Evolutionary conservation across 306 rosid species (phyloP), one percentile per base, ranked within the genome.

Genomic region (Styphnolobium japonicum): DNA sequence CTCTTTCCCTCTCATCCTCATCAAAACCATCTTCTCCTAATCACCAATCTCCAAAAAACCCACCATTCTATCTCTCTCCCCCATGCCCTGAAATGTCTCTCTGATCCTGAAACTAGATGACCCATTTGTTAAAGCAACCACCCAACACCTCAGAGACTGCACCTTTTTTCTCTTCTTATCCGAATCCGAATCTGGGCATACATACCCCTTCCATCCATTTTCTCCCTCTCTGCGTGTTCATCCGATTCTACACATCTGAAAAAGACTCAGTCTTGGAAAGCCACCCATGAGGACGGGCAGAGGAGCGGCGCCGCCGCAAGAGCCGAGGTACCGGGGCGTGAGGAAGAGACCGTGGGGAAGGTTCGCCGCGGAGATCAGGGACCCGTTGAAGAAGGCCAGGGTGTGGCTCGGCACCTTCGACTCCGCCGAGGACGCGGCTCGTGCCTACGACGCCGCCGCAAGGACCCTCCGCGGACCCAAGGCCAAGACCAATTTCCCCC

Each of bases 331-430:
- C 66, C 73, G 98, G 45, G 98, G 98, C 12, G 97, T 94, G 2
- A 81, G 98, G 29, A 91, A 86, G 56, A 79, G 97, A 51, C 98
- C 97, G n/a, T 94, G 98, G 98, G 98, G 98, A 0, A 82, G 97
- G 71, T 94, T 90, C 84, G 97, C 98, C 15, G 98, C 98, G 25
- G 98, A 94, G 92, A 94, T 94, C 93, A 89, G 98, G 80, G 98
- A 94, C 85, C 97, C 97, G 2, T 65, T 90, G 91, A 92, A 92
- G 85, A 94, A 94, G 66, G 86, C 92, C 6, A 81, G 98, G 45
- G 96, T 94, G 19, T 94, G 98, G 98, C 92, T 94, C 0, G 98
- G 98, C 5, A 94, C 98, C 0, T 94, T 94, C 33, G 93, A 94
- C 58, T 87, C 94, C 1, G 97, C 98, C 1, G 98, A 92, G 73